phyloP scores from a whole-genome alignment of 768 basidiomycete species.

The Suillus americanus region DNA sequence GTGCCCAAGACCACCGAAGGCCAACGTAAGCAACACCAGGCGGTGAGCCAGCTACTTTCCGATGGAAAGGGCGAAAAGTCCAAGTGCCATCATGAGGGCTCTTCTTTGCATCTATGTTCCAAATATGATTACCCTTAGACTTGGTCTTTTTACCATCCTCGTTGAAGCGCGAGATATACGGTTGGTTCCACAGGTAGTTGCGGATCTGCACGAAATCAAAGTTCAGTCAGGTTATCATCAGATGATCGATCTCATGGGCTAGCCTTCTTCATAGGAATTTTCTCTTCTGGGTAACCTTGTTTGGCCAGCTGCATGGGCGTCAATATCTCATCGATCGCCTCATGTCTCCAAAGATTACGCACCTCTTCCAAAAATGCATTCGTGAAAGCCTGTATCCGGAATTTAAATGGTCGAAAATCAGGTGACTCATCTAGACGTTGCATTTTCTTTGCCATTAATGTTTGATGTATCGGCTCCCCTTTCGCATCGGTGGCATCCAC shows the following conservation, averaged over 20 bases:
- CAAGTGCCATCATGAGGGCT: constrained; percentile 62
- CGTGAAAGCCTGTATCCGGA: constrained; percentile 97
- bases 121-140: constrained; percentile 98
- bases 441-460: constrained; percentile 99
- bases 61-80: constrained; percentile 86
- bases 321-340: constrained; percentile 7
- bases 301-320: constrained; percentile 59
- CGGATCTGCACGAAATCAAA: constrained; percentile 59
- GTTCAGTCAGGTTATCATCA: constrained; percentile 7
- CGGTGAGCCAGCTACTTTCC: constrained; percentile 83
- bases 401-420: constrained; percentile 98
- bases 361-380: constrained; percentile 94
- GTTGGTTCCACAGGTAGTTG: constrained; percentile 94
- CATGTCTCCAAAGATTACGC: constrained; percentile 19
- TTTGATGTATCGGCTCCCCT: constrained; percentile 96
- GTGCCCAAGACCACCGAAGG: constrained; percentile 85
- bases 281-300: constrained; percentile 89
- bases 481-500: constrained; percentile 93
- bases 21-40: constrained; percentile 81
- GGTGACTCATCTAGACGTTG: constrained; percentile 92
- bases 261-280: constrained; percentile 96
- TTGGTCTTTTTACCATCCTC: constrained; percentile 99
- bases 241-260: constrained; percentile 20
- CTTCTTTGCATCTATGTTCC: constrained; percentile 97
- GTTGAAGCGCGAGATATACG: constrained; percentile 94